Conservation (phyloP, 2,329 filamentous ascomycete genomes). For the Gaeumannomyces tritici region DNA sequence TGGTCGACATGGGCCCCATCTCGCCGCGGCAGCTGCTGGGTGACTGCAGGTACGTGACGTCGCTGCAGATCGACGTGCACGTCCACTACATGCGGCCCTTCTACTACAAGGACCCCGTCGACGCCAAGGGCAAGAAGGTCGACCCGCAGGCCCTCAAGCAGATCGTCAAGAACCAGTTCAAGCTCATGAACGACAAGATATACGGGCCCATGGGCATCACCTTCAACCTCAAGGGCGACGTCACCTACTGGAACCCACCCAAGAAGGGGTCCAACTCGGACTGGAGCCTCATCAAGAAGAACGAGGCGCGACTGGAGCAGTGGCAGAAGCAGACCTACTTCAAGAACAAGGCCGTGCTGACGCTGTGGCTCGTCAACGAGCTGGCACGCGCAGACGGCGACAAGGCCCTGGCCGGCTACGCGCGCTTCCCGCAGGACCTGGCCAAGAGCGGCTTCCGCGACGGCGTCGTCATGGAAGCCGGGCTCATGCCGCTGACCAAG, state of each 20-base stretch:
- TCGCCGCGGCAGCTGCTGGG: neutral
- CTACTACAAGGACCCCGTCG: neutral
- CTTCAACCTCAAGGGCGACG: neutral
- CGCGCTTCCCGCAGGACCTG: neutral
- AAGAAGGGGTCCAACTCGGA: neutral
- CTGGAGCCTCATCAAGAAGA: neutral
- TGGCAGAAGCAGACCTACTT: neutral
- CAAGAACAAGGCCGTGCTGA: neutral
- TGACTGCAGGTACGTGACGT: neutral
- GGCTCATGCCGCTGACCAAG: neutral
- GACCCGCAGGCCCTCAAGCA: neutral
- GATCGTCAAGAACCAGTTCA: neutral
- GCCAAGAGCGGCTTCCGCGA: neutral
- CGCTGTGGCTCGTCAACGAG: neutral
- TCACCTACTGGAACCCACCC: neutral
- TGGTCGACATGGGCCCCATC: neutral
- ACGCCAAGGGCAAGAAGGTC: neutral
- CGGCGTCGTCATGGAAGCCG: neutral
- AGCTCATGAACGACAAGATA: neutral
- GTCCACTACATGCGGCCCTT: neutral
- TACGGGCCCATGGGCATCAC: neutral
- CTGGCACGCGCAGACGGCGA: neutral
- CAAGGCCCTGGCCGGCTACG: neutral
- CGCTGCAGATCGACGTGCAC: neutral
- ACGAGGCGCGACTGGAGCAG: neutral